Conservation (phyloP, 2,329 filamentous ascomycete species). For the Stachybotrys chlorohalonatus region DNA sequence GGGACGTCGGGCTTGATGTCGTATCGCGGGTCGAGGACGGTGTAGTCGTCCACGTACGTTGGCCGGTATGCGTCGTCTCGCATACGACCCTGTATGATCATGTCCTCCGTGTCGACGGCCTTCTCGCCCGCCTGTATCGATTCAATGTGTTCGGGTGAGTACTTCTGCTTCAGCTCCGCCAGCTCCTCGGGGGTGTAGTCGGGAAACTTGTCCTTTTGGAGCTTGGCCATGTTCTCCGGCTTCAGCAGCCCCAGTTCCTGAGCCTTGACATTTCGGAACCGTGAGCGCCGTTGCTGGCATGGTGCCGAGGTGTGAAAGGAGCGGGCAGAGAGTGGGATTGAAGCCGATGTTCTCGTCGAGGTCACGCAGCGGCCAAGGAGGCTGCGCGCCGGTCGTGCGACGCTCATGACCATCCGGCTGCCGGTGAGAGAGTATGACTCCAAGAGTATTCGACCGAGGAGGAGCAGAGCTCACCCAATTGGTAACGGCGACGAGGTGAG, state of each 20-base stretch:
- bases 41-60: slow-evolving; percentile 76
- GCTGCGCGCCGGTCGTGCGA: slow-evolving; percentile 44
- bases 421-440: not conserved
- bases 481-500: not conserved
- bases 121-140: slow-evolving; percentile 75
- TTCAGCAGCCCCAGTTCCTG: slow-evolving; percentile 40
- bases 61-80: slow-evolving; percentile 65
- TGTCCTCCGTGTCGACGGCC: slow-evolving; percentile 64
- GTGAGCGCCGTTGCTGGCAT: slow-evolving; percentile 35
- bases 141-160: slow-evolving; percentile 72
- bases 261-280: slow-evolving; percentile 45
- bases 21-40: slow-evolving; percentile 64
- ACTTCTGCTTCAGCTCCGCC: slow-evolving; percentile 52
- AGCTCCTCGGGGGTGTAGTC: slow-evolving; percentile 61
- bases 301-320: slow-evolving; percentile 44
- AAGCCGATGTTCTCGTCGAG: slow-evolving; percentile 15
- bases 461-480: not conserved
- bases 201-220: slow-evolving; percentile 41
- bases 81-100: slow-evolving; percentile 62
- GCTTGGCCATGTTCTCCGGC: slow-evolving; percentile 32
- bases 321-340: slow-evolving; percentile 22
- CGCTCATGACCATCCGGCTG: slow-evolving; percentile 38
- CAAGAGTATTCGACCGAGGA: slow-evolving; percentile 2
- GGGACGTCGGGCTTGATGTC: slow-evolving; percentile 54
- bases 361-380: slow-evolving; percentile 42